Evolutionary conservation across 257 asterid genomes (phyloP).

Genomic region (Primulina huaijiensis): DNA sequence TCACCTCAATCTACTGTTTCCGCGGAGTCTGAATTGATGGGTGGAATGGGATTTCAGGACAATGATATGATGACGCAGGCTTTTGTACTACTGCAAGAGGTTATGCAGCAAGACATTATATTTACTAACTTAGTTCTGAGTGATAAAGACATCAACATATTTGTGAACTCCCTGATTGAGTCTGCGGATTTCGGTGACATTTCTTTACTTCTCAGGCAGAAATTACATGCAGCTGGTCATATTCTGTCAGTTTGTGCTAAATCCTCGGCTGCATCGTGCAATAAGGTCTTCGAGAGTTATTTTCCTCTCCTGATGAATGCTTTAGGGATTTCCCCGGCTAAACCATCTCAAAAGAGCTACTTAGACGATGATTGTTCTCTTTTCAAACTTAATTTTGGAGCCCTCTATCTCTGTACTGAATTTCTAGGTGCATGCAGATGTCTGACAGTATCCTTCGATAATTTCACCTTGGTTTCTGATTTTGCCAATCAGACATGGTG

Average conservation of each 20-base stretch:
- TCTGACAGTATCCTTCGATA: constrained; percentile 44
- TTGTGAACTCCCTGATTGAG: constrained; percentile 48
- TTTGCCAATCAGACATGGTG: constrained; percentile 42
- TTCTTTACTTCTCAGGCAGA: constrained; percentile 56
- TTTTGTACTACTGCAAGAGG: constrained; percentile 58
- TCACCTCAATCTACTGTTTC: constrained; percentile 53
- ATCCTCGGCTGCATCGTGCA: constrained; percentile 59
- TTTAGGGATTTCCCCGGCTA: constrained; percentile 53
- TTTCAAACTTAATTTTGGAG: constrained; percentile 47
- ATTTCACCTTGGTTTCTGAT: constrained; percentile 28
- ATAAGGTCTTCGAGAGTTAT: constrained; percentile 64
- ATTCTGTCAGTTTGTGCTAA: constrained; percentile 62
- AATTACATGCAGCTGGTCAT: constrained; percentile 68
- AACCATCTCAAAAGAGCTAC: constrained; percentile 32
- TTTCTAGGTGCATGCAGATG: constrained; percentile 75
- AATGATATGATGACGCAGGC: constrained; percentile 68
- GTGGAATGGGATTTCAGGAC: constrained; percentile 60
- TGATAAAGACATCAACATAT: constrained; percentile 61
- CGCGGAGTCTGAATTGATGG: constrained; percentile 41
- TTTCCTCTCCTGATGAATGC: constrained; percentile 57
- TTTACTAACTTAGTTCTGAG: constrained; percentile 49
- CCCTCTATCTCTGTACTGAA: constrained; percentile 64
- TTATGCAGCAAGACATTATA: constrained; percentile 44
- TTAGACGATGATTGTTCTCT: constrained; percentile 30
- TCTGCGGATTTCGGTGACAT: constrained; percentile 42